Conservation (phyloP, 2,329 filamentous ascomycete genomes). For the Cercospora citrullina region DNA sequence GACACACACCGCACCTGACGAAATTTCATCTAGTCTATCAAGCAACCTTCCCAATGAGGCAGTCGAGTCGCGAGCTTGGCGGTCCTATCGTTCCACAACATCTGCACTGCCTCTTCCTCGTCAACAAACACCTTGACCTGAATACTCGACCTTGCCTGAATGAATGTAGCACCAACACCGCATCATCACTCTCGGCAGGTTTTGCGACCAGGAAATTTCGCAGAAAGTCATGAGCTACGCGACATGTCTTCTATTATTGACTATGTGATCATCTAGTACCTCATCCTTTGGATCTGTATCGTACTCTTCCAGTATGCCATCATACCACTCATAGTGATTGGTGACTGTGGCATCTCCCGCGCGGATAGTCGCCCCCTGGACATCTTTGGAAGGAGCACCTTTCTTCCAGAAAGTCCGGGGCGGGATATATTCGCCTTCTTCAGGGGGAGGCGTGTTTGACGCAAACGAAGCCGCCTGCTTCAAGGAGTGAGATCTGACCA, state of each 20-base stretch:
- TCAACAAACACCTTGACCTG: background rate
- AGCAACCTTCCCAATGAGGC: background rate
- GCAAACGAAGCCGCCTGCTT: background rate
- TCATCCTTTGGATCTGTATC: background rate
- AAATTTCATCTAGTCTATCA: background rate
- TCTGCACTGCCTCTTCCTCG: background rate
- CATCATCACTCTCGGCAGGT: background rate
- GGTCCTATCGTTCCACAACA: background rate
- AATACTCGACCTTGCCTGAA: background rate
- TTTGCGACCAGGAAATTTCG: background rate
- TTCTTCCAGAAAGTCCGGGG: slow-evolving; percentile 18
- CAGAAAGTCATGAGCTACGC: background rate
- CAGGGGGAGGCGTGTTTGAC: background rate
- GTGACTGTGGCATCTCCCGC: slow-evolving; percentile 22
- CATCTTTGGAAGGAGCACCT: slow-evolving; percentile 13
- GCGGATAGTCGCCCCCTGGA: background rate
- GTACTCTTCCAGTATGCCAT: slow-evolving; percentile 28
- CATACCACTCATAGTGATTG: slow-evolving; percentile 32
- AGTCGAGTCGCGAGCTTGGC: background rate
- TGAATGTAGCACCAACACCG: background rate
- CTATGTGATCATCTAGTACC: background rate
- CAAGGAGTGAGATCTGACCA: slow-evolving; percentile 10
- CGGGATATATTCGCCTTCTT: slow-evolving; percentile 16
- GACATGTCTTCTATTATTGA: background rate
- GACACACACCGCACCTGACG: background rate